Conservation (phyloP, 75 land plant species). For the Selaginella tamariscina region DNA sequence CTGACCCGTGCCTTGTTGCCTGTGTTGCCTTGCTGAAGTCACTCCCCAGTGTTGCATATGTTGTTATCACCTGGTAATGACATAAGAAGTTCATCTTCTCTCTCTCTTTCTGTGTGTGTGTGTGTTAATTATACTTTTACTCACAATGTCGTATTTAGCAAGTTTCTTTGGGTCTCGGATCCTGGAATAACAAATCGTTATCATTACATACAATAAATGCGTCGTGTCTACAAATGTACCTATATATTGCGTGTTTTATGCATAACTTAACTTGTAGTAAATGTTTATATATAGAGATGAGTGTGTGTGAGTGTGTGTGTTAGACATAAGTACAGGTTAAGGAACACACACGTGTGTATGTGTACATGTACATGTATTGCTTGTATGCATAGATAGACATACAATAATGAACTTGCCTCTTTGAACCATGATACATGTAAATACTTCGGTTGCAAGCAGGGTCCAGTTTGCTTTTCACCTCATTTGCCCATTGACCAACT, state of each 20-base stretch:
- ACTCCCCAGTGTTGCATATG: constrained; percentile 39
- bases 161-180: constrained; percentile 37
- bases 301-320: too few relatives aligned
- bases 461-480: constrained; percentile 33
- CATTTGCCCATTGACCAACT: constrained; percentile 44
- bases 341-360: too few relatives aligned
- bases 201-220: too few relatives aligned
- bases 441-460: constrained; percentile 32
- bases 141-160: constrained; percentile 35
- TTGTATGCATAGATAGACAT: constrained; percentile 14
- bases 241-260: too few relatives aligned
- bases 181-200: too few relatives aligned
- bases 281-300: too few relatives aligned
- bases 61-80: constrained; percentile 30
- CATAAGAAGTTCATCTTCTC: constrained; percentile 31
- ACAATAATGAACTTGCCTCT: constrained; percentile 39
- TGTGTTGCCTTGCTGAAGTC: constrained; percentile 42
- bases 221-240: too few relatives aligned
- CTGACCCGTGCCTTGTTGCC: constrained; percentile 38
- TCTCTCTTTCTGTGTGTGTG: constrained; percentile 34
- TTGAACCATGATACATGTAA: constrained; percentile 41
- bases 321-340: too few relatives aligned
- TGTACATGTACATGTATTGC: too few relatives aligned
- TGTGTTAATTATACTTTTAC: constrained; percentile 14
- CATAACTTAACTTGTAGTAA: too few relatives aligned